Conservation (phyloP, 495 filamentous ascomycete genomes). For the Podospora sp. region DNA sequence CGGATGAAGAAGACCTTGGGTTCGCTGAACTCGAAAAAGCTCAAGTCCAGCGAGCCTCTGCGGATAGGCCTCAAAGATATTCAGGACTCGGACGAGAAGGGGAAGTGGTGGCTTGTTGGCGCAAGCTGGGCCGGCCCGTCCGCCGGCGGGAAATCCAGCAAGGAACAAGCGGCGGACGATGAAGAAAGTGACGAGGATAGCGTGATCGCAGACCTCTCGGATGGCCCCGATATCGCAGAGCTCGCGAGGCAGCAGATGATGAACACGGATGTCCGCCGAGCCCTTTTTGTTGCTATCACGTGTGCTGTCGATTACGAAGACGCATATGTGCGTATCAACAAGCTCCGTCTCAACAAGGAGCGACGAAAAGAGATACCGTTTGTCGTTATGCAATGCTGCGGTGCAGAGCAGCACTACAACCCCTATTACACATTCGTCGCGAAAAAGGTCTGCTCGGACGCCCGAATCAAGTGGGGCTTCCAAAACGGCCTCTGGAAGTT, state of each 20-base stretch:
- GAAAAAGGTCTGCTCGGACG: conserved; percentile 69
- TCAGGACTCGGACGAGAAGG: conserved; percentile 75
- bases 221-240: conserved; percentile 64
- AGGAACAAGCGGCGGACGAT: conserved; percentile 37
- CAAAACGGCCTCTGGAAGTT: conserved; percentile 83
- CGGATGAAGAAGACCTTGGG: conserved; percentile 84
- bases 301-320: conserved; percentile 86
- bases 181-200: conserved; percentile 38
- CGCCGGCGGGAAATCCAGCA: conserved; percentile 23
- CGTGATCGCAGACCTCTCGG: conserved; percentile 50
- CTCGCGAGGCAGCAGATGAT: conserved; percentile 84
- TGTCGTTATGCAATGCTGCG: conserved; percentile 84
- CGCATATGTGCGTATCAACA: conserved; percentile 74
- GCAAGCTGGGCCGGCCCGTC: conserved; percentile 74
- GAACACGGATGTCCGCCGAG: conserved; percentile 91
- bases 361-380: conserved; percentile 87
- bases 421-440: conserved; percentile 91
- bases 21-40: conserved; percentile 65
- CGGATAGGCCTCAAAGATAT: conserved; percentile 80
- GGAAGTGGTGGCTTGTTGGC: conserved; percentile 98
- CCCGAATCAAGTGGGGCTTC: conserved; percentile 76
- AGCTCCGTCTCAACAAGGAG: conserved; percentile 79
- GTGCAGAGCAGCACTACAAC: conserved; percentile 82
- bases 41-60: conserved; percentile 79
- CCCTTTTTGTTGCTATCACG: conserved; percentile 89